phyloP scores from a whole-genome alignment of 257 asterid genomes.

The Ocimum tenuiflorum region DNA sequence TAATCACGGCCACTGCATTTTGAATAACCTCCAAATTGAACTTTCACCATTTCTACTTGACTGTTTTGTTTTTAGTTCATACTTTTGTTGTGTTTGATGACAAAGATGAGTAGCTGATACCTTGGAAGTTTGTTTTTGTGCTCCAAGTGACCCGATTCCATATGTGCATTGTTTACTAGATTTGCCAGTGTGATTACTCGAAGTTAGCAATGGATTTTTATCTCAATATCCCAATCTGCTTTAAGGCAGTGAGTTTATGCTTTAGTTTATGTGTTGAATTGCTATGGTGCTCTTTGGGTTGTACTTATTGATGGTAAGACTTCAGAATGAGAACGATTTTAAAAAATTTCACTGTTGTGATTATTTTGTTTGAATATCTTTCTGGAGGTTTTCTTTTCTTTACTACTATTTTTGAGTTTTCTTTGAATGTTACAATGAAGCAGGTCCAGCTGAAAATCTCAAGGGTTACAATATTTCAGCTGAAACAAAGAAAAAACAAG shows the following conservation, averaged over 20 bases:
- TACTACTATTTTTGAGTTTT: constrained; percentile 15
- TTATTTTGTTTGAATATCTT: neutral
- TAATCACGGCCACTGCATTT: neutral
- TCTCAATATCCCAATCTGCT: constrained; percentile 1
- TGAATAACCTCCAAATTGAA: neutral
- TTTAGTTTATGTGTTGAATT: constrained; percentile 4
- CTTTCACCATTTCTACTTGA: neutral
- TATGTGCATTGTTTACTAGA: neutral
- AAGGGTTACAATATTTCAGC: constrained; percentile 29
- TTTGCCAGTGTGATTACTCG: neutral
- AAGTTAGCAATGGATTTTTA: neutral
- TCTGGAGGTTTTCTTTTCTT: neutral
- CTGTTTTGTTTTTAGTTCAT: neutral
- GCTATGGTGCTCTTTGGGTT: neutral
- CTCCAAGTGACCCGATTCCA: neutral
- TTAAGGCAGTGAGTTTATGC: neutral
- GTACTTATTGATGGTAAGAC: neutral
- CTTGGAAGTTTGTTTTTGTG: neutral
- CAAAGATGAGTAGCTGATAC: constrained; percentile 17
- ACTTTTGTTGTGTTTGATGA: constrained; percentile 11
- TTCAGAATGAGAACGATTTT: neutral
- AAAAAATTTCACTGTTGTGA: neutral
- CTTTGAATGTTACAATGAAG: constrained; percentile 19
- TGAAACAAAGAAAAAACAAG: constrained; percentile 22
- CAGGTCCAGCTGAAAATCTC: constrained; percentile 26